These are phyloP conservation scores for Ascochyta pisi DNA, from an alignment of 2,329 filamentous ascomycete genomes.

Conservation along the genomic window DNA sequence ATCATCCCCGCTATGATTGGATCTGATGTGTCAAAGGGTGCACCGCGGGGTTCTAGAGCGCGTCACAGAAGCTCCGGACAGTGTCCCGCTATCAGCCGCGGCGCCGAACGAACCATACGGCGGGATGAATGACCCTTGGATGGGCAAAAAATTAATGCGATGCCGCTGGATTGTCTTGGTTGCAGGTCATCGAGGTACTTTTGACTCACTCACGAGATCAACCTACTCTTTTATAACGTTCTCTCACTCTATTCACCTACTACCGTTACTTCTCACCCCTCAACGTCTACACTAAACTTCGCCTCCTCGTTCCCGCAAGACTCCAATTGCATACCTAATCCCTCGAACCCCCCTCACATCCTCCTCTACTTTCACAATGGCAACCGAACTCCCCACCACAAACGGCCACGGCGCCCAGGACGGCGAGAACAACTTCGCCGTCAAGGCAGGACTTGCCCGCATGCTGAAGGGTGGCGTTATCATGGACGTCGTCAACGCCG, in stretches of 20 bases:
- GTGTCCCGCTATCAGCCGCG: conserved; percentile 18
- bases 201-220: conserved; percentile 27
- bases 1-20: conserved; percentile 24
- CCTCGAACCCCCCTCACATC: neutral
- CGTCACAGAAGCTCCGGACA: conserved; percentile 16
- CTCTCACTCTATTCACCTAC: neutral
- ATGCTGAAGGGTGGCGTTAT: conserved; percentile 99
- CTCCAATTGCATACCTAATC: conserved; percentile 4
- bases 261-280: neutral
- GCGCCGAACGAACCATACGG: conserved; percentile 21
- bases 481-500: conserved; percentile 96
- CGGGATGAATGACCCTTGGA: conserved; percentile 28
- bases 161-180: conserved; percentile 27
- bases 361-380: conserved; percentile 46
- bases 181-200: conserved; percentile 29
- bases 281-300: neutral
- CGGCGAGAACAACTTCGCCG: conserved; percentile 70
- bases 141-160: conserved; percentile 36
- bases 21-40: conserved; percentile 34
- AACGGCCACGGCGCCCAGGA: conserved; percentile 54
- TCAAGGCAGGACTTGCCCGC: conserved; percentile 94
- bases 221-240: conserved; percentile 17
- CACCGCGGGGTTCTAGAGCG: conserved; percentile 26
- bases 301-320: neutral
- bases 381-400: conserved; percentile 57